These are phyloP conservation scores for Gynostemma pentaphyllum DNA, from an alignment of 306 rosid genomes.

Conservation along the genomic window DNA sequence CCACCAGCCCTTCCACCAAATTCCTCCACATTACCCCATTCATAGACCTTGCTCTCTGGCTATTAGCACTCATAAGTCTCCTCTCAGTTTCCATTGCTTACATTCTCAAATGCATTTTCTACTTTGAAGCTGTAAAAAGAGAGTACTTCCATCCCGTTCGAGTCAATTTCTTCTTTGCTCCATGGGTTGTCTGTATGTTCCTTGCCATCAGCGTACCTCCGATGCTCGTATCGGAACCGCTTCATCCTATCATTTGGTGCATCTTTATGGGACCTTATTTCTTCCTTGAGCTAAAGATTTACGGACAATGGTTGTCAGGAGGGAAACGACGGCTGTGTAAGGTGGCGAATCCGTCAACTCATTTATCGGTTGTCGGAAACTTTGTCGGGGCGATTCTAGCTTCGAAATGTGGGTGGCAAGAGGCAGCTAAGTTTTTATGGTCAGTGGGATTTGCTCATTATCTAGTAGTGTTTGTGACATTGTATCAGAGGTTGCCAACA, in stretches of 20 bases:
- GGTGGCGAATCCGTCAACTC: constrained; percentile 73
- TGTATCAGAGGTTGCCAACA: constrained; percentile 82
- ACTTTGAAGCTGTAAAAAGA: constrained; percentile 79
- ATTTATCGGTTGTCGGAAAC: constrained; percentile 77
- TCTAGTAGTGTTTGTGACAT: constrained; percentile 65
- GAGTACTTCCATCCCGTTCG: constrained; percentile 74
- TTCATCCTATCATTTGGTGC: constrained; percentile 67
- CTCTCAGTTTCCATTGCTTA: constrained; percentile 42
- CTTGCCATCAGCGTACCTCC: constrained; percentile 51
- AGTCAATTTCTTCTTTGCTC: constrained; percentile 83
- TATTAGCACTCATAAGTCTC: constrained; percentile 32
- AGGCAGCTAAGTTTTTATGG: constrained; percentile 80
- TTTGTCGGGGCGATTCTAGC: constrained; percentile 81
- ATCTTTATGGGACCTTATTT: constrained; percentile 64
- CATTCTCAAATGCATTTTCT: constrained; percentile 64
- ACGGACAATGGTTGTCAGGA: constrained; percentile 86
- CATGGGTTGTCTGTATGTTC: constrained; percentile 85
- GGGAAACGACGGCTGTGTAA: constrained; percentile 67
- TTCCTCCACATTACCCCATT: constrained; percentile 48
- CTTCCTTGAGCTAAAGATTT: constrained; percentile 65
- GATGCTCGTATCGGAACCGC: constrained; percentile 18
- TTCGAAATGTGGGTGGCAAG: constrained; percentile 64
- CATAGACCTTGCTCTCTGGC: constrained; percentile 54
- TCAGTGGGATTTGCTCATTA: constrained; percentile 83
- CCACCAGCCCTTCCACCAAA: constrained; percentile 56